Evolutionary conservation across 768 basidiomycete genomes (phyloP), one percentile per base, ranked within the genome.

Genomic region (Leccinum broughii): DNA sequence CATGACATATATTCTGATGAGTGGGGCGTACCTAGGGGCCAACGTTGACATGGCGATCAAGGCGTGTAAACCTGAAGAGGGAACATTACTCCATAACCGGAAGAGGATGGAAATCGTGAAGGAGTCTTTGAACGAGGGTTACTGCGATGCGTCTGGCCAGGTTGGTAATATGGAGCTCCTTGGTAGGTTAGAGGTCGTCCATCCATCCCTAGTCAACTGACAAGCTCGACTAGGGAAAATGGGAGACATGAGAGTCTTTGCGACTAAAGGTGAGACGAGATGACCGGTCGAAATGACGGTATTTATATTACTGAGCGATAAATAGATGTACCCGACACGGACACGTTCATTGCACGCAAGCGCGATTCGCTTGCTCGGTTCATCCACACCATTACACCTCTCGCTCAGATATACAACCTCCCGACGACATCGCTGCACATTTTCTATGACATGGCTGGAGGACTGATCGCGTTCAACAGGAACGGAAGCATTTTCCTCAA

Each of bases 381-480:
- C 70, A 83, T 92, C 24, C 77, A 85, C 55, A 76, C 95, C 39
- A 77, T 95, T 56, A 74, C 76, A 0, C 85, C 87, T 0, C 79
- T 98, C 20, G 81, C 85, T 4, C 71, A 79, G 32, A 78, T 95
- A 15, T 98, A 93, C 72, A 80, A 81, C 63, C 82, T 98, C 37
- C 87, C 93, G 1, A 74, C 85, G 28, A 75, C 82, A 0, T 89
- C 88, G 51, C 66, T 97, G 59, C 92, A 96, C 66, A 82, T 99
- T 6, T 98, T 98, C 72, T 89, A 87, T 73, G 95, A 98, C 69
- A 70, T 80, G 22, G 76, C 78, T 5, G 95, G 96, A 1, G 87
- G 86, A 2, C 76, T 91, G 13, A 96, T 98, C 57, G 97, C 95
- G 1, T 98, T 99, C 80, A 99, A 98, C 72, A 80, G 94, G 28